Conservation (phyloP, 371 early-diverging fungal genomes). For the Circinella minor region DNA sequence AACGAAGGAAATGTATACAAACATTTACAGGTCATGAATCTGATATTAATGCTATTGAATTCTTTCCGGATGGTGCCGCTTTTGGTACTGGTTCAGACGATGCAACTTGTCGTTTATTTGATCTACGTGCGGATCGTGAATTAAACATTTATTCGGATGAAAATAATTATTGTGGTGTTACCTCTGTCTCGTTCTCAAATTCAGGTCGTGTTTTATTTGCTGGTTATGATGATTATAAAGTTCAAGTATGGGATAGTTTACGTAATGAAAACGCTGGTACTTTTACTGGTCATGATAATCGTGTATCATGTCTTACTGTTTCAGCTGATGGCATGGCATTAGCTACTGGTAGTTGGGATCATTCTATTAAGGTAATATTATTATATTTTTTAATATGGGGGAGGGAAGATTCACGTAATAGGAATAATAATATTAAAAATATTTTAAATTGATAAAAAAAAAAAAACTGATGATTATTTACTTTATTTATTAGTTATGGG, state of each 20-base stretch:
- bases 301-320: slow-evolving; percentile 96
- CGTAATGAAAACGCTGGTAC: slow-evolving; percentile 93
- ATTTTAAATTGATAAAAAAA: too few species aligned
- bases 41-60: slow-evolving; percentile 84
- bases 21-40: slow-evolving; percentile 97
- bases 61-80: slow-evolving; percentile 98
- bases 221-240: slow-evolving; percentile 98
- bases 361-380: slow-evolving; percentile 8
- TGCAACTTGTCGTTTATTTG: slow-evolving; percentile 95
- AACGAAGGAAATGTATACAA: slow-evolving; percentile 82
- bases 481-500: not conserved
- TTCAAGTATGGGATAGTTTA: slow-evolving; percentile 97
- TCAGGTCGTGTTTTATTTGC: slow-evolving; percentile 96
- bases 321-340: slow-evolving; percentile 95
- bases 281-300: slow-evolving; percentile 92
- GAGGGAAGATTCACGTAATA: not conserved
- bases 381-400: too few species aligned
- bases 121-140: slow-evolving; percentile 96
- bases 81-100: slow-evolving; percentile 98
- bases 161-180: slow-evolving; percentile 87
- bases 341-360: slow-evolving; percentile 97
- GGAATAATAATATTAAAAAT: not conserved
- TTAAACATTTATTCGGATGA: slow-evolving; percentile 95
- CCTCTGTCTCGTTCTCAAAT: slow-evolving; percentile 93
- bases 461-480: not conserved